Base-by-base conservation (phyloP, 768 basidiomycete genomes). In the Collybiopsis luxurians region DNA sequence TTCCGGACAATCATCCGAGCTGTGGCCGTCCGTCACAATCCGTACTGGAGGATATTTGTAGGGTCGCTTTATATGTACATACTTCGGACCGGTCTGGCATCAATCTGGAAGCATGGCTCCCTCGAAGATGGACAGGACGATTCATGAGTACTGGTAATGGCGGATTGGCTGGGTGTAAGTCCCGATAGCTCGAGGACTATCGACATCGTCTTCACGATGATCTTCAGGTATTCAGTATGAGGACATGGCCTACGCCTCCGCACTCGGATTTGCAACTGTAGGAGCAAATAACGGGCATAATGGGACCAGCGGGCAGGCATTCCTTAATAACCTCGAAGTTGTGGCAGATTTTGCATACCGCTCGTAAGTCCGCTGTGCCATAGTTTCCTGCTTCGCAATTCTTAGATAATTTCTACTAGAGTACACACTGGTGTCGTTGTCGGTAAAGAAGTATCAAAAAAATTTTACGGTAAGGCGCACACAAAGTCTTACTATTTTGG, bases 401-500 rank as follows among this genome's bases (percentile, higher is more conserved):
- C 24, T n/a, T 27, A 49, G 12, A 21, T 10, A 17, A 51, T 38
- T 12, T 36, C 49, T 6, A 17, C 9, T 13, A 53, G 51, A 12
- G 52, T 64, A n/a, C 66, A 67, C 50, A 57, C 56, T n/a, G 57
- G 49, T 23, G 54, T 52, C 11, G 57, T 64, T 15, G 30, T 60
- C 11, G 61, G 61, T 2, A 67, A 67, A 43, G 46, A 58, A 24
- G 46, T 67, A 17, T 43, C 59, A n/a, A 53, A 61, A 7, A 38
- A 43, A 26, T 67, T 63, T 40, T 67, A 67, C 54, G 60, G 56
- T 34, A 38, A 23, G 11, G 34, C 34, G 5, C 57, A 59, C 39
- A 40, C 27, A 28, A 66, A 66, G 51, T 64, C 61, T 2, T 67
- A 67, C 46, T 67, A 50, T 45, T 34, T 61, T 15, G 66, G 66